These are phyloP conservation scores for Aspergillus sp. DNA, from an alignment of 2,329 filamentous ascomycete genomes.

Conservation along the genomic window DNA sequence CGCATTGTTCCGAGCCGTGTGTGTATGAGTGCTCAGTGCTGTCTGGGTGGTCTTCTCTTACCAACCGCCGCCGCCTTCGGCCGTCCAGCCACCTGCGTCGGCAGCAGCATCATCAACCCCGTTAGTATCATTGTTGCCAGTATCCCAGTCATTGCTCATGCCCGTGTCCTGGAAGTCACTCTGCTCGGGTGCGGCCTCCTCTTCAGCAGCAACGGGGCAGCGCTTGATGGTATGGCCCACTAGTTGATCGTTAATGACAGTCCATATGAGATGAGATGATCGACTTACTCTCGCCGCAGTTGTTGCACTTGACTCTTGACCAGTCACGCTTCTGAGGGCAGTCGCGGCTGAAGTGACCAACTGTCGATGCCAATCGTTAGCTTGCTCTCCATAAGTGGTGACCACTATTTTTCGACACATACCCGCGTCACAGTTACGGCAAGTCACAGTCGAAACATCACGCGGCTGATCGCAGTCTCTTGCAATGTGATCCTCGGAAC, in stretches of 20 bases:
- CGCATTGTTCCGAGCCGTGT: no score
- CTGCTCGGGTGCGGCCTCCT: background rate
- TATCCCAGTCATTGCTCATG: slow-evolving; percentile 1
- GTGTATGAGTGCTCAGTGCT: no score
- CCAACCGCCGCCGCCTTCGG: background rate
- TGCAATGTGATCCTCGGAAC: slow-evolving; percentile 39
- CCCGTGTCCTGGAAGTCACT: background rate
- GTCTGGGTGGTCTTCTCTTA: background rate
- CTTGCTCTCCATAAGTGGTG: background rate
- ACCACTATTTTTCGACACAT: slow-evolving; percentile 5
- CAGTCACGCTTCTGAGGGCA: slow-evolving; percentile 41
- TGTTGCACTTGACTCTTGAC: slow-evolving; percentile 41
- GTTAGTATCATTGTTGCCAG: background rate
- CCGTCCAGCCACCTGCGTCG: slow-evolving; percentile 9
- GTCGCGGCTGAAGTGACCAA: slow-evolving; percentile 40
- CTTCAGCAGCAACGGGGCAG: slow-evolving; percentile 27
- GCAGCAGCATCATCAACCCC: slow-evolving; percentile 3
- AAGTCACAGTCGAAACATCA: slow-evolving; percentile 35
- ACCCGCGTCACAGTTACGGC: slow-evolving; percentile 44
- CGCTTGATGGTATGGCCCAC: slow-evolving; percentile 41
- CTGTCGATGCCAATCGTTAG: slow-evolving; percentile 16
- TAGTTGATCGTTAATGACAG: slow-evolving; percentile 11
- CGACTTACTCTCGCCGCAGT: slow-evolving; percentile 39
- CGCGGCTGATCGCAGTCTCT: slow-evolving; percentile 41
- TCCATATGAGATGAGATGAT: background rate